Evolutionary conservation across 75 land plant genomes (phyloP).

Genomic region (Adiantum capillusveneris): DNA sequence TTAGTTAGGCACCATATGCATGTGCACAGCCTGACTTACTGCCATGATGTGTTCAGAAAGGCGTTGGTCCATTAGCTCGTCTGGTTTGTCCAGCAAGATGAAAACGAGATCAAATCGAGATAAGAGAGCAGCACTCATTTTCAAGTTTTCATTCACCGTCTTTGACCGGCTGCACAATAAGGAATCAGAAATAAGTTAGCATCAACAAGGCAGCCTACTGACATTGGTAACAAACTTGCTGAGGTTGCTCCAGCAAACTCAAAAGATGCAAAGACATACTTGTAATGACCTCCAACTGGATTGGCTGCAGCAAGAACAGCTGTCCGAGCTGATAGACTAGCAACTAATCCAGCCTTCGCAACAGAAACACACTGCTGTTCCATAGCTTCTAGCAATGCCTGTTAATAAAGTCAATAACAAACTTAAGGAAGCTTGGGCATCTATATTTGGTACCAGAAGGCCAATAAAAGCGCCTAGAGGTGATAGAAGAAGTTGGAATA

Average conservation of each 20-base stretch:
- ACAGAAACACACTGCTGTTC: constrained; percentile 98
- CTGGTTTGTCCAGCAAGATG: constrained; percentile 84
- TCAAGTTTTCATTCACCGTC: constrained; percentile 96
- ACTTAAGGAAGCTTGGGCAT: too few relatives aligned
- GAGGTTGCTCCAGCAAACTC: too few relatives aligned
- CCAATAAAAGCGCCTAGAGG: too few relatives aligned
- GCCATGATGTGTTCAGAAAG: constrained; percentile 93
- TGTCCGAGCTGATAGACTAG: constrained; percentile 93
- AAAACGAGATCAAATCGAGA: constrained; percentile 92
- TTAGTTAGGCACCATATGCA: too few relatives aligned
- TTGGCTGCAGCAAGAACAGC: constrained; percentile 95
- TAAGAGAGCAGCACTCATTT: constrained; percentile 89
- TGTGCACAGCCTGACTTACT: constrained; percentile 51
- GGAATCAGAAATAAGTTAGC: too few relatives aligned
- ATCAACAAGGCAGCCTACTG: too few relatives aligned
- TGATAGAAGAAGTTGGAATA: background rate
- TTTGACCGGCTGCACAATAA: constrained; percentile 82
- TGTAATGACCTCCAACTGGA: constrained; percentile 98
- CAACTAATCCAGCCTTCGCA: constrained; percentile 97
- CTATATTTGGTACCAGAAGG: too few relatives aligned
- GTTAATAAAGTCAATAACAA: background rate
- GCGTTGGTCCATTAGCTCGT: constrained; percentile 72
- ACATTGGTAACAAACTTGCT: too few relatives aligned
- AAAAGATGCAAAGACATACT: constrained; percentile 36
- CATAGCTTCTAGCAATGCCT: constrained; percentile 97